Evolutionary conservation across 768 basidiomycete genomes (phyloP), one percentile per base, ranked within the genome.

Genomic region (Lactarius psammicola): DNA sequence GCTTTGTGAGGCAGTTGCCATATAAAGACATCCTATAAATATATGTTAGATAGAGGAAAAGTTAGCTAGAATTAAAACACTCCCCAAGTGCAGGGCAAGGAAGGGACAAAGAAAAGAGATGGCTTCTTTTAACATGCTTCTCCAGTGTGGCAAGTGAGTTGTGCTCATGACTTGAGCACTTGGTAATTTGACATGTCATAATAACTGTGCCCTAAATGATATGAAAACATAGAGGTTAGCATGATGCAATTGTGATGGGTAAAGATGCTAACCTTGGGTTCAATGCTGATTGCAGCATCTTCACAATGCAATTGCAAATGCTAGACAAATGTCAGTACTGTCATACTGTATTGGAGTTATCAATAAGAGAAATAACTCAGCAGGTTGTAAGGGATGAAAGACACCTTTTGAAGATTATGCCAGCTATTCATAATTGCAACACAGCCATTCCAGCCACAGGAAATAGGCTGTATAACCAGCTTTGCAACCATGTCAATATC

Each of bases 381-480:
- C 40, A 40, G 18, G 15, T 13, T 23, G 44, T 23, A 20, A n/a
- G 18, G 20, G 20, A 46, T 46, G 10, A 46, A 46, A 46, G 44
- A 56, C 18, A 65, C 63, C 63, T 60, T 59, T 65, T 64, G 56
- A 17, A 67, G 53, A 28, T 58, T 67, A 17, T 23, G 0, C 63
- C 58, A 60, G 28, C 66, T 60, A 17, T 67, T 67, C 1, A 68
- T 23, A 20, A 17, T 65, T 23, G 64, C 44, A 31, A 20, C 9
- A 60, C 66, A 67, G 2, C 55, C 59, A 49, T 26, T 20, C 64
- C 63, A 68, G 34, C 28, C n/a, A 40, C 66, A 68, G 34, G 54
- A 7, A 7, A 60, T 56, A 18, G 63, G 64, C 20, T 60, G 59
- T 44, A 59, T 69, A n/a, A 64, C 69, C 54, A 73, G 71, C 71